Base-by-base conservation (phyloP, 2,329 filamentous ascomycete species). In the Neoscytalidium dimidiatum region DNA sequence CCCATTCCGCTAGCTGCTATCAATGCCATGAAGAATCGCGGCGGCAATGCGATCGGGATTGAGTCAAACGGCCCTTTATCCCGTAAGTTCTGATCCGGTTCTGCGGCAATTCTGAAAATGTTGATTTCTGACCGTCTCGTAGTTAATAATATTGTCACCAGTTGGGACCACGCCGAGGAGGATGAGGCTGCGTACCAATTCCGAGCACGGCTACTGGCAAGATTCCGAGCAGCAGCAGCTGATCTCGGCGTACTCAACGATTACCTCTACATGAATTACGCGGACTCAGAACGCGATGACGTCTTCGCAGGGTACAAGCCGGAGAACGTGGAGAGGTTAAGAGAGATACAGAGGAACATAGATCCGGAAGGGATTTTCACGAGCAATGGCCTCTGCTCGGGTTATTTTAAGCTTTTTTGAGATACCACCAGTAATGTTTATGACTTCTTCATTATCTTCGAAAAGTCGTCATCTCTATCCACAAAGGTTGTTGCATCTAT, bases 231-330 rank as follows among this genome's bases (percentile, higher is more conserved):
- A 21, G 17, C 41, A 5, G 56, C 56, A 5, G 9, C 6, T 5
- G 41, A 60, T 8, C 56, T 60, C 3, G 56, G 56, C 23, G 41
- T 60, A 6, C 29, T 46, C 11, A 17, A 60, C 19, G 46, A 60
- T 26, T 66, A 51, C 49, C 11, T 62, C 23, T 66, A 66, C 33
- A 44, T 66, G 31, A 63, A 66, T 23, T 66, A 66, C 19, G 64
- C 57, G 14, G 28, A 31, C 21, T 23, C 35, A 19, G 21, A 33
- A 17, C 21, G 17, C 8, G 58, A 66, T 17, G 67, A 73, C 29
- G 68, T 69, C 3, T 66, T 74, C 1, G 38, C 64, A 3, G 66
- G 70, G 14, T 74, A 74, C 46, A 71, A 68, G 1, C 49, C 51
- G 1, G 68, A 67, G 35, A 68, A 66, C 53, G 29, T 67, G 31